Evolutionary conservation across 805 yeast genomes (phyloP), one percentile per base, ranked within the genome.

Genomic region (Starmerella asiatica): DNA sequence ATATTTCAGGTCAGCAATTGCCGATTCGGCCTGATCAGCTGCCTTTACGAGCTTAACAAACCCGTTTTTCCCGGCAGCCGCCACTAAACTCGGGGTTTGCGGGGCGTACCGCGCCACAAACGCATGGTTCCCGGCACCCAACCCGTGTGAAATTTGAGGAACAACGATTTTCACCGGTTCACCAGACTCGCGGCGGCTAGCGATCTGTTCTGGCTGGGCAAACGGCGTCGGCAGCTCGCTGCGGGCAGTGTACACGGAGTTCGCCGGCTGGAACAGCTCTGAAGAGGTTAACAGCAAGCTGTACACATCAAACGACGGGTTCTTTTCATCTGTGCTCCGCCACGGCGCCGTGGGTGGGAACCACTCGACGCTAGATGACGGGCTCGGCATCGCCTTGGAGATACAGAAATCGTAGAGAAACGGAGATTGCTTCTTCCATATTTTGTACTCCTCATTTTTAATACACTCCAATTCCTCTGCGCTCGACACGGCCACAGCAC

Each of bases 101-200:
- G 75, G 73, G 40, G 76, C 70, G 40, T 70, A 63, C 40, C 74
- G 69, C 4, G 78, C 69, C 21, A 19, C 14, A 23, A 29, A 38
- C 19, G 51, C 44, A 24, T 32, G 34, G 21, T 36, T 21, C 17
- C 27, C 35, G n/a, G 39, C 20, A 23, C 38, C 44, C 15, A 46
- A 39, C 11, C 34, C 37, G 21, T 36, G 36, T 23, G 28, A 31
- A 4, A 18, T 24, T 26, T 34, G 24, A 9, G 40, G 18, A 16
- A 31, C 31, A 9, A 44, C 32, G 15, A 44, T 24, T 17, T 36
- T 19, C 24, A 44, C 34, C 19, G 26, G 23, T 45, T 69, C 67
- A 56, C 79, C 78, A 37, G 79, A 75, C 50, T 77, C 85, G 5
- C 78, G 76, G 15, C 73, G 70, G 48, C 76, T 84, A 35, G 61